Evolutionary conservation across 2,329 filamentous ascomycete genomes (phyloP).

Genomic region (Knufia fluminis): DNA sequence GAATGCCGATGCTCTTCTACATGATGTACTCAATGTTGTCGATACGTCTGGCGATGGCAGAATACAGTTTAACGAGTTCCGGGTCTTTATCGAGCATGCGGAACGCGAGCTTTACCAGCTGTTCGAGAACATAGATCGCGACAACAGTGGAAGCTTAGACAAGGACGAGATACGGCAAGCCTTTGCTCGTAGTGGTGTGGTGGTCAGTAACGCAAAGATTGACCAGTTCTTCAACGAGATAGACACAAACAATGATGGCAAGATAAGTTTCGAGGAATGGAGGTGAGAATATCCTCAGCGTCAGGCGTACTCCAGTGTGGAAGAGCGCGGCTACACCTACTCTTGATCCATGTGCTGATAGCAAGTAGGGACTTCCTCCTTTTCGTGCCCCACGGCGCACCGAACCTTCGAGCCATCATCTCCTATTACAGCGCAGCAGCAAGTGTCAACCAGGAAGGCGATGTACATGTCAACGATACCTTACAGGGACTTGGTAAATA

Average conservation of each 20-base stretch:
- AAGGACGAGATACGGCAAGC: conserved; percentile 73
- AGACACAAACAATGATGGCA: conserved; percentile 77
- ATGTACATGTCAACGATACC: conserved; percentile 85
- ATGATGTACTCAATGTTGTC: conserved; percentile 69
- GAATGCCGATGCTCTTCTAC: conserved; percentile 79
- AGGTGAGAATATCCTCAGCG: too few relatives aligned
- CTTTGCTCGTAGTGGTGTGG: conserved; percentile 67
- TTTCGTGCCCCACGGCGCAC: conserved; percentile 64
- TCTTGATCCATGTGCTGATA: conserved; percentile 8
- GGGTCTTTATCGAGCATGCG: conserved; percentile 74
- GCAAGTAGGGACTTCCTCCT: conserved; percentile 72
- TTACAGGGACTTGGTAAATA: conserved; percentile 90
- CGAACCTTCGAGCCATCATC: conserved; percentile 70
- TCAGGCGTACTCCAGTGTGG: too few relatives aligned
- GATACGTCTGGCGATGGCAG: conserved; percentile 80
- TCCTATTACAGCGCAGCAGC: conserved; percentile 87
- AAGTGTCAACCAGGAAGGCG: conserved; percentile 85
- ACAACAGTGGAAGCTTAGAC: conserved; percentile 77
- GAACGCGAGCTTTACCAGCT: conserved; percentile 73
- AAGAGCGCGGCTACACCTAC: too few relatives aligned
- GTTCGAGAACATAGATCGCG: conserved; percentile 77
- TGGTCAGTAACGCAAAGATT: conserved; percentile 66
- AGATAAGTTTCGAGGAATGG: conserved; percentile 91
- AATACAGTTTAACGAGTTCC: conserved; percentile 91
- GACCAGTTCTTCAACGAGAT: conserved; percentile 82